phyloP scores from a whole-genome alignment of 768 basidiomycete species.

The Pisolithus microcarpus region DNA sequence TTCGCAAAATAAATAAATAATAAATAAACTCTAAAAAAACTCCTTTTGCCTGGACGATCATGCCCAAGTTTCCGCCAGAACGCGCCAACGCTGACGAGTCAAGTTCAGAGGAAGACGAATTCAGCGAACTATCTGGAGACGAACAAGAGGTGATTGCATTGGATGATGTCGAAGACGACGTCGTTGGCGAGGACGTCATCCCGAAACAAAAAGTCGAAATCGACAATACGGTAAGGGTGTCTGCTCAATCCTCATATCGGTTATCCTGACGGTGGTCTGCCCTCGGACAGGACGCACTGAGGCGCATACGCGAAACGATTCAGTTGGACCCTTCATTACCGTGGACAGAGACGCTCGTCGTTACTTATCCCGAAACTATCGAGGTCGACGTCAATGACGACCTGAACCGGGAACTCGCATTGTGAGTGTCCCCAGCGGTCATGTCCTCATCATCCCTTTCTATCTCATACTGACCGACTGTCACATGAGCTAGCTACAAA shows the following conservation, averaged over 20 bases:
- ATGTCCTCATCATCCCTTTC: not conserved
- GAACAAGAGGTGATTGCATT: constrained; percentile 39
- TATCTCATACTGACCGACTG: not conserved
- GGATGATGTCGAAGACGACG: constrained; percentile 57
- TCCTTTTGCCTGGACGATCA: not conserved
- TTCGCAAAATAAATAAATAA: not conserved
- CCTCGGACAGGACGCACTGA: constrained; percentile 55
- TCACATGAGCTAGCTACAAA: constrained; percentile 65
- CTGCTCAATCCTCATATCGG: not conserved
- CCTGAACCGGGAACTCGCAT: constrained; percentile 89
- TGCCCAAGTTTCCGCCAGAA: constrained; percentile 1
- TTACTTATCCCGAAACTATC: constrained; percentile 67
- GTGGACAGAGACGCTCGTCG: constrained; percentile 77
- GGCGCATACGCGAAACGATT: constrained; percentile 73
- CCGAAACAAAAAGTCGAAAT: constrained; percentile 66
- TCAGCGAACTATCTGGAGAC: constrained; percentile 20
- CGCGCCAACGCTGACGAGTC: constrained; percentile 12
- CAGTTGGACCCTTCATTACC: constrained; percentile 65
- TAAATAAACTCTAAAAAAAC: not conserved
- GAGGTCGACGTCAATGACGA: constrained; percentile 80
- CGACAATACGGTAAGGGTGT: constrained; percentile 62
- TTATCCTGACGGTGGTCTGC: not conserved
- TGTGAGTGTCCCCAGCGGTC: constrained; percentile 48
- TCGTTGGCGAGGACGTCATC: constrained; percentile 72
- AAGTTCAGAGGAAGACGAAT: not conserved